These are phyloP conservation scores for Claviceps africana DNA, from an alignment of 2,329 filamentous ascomycete species.

Conservation along the genomic window DNA sequence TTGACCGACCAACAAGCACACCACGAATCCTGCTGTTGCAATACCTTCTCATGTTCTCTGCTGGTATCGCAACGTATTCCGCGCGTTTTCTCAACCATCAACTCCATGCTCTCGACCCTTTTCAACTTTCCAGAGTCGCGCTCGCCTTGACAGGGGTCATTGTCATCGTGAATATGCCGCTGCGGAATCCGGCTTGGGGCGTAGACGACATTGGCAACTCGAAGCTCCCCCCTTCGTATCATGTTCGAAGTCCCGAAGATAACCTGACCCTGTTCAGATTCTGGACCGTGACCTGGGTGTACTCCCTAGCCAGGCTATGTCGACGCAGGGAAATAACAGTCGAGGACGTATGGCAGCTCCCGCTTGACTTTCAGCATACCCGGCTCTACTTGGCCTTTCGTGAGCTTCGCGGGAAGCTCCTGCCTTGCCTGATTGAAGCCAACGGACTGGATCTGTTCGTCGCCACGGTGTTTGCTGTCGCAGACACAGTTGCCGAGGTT, in stretches of 20 bases:
- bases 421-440: conserved; percentile 53
- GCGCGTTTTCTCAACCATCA: conserved; percentile 16
- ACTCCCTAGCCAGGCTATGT: conserved; percentile 54
- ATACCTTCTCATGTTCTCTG: conserved; percentile 21
- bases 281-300: conserved; percentile 74
- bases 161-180: conserved; percentile 23
- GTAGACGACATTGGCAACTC: conserved; percentile 17
- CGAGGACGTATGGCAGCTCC: conserved; percentile 68
- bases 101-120: conserved; percentile 9
- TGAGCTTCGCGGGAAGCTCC: conserved; percentile 56
- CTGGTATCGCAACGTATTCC: conserved; percentile 17
- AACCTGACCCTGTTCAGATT: conserved; percentile 69
- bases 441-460: conserved; percentile 70
- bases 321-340: conserved; percentile 54
- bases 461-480: conserved; percentile 46
- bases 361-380: conserved; percentile 69
- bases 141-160: conserved; percentile 15
- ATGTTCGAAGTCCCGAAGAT: conserved; percentile 62
- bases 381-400: conserved; percentile 62
- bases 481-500: conserved; percentile 28
- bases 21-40: conserved; percentile 27
- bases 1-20: conserved; percentile 26
- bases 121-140: conserved; percentile 11
- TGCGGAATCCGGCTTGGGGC: conserved; percentile 23
- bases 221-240: conserved; percentile 14